A percentile compares a stretch with the other conserved stretches of the same genome.
These are phyloP conservation scores for Coemansia umbellata DNA, from an alignment of 192 early-diverging fungal species.

Conservation along the genomic window DNA sequence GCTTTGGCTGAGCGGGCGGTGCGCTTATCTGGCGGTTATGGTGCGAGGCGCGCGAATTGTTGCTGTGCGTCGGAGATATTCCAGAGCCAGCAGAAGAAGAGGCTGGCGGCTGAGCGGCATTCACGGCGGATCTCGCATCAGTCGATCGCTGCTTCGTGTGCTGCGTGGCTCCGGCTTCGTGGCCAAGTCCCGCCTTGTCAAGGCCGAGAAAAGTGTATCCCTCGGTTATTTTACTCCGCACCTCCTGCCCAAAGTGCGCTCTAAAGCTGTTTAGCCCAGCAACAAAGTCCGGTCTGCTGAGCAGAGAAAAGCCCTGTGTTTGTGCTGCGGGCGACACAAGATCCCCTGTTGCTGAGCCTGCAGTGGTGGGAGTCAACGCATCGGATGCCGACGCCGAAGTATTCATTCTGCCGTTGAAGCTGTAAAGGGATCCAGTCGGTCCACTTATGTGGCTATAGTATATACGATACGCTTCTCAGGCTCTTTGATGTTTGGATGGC, in stretches of 20 bases:
- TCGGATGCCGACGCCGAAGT: neutral
- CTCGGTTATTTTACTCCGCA: conserved; percentile 19
- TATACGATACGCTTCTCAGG: too few species aligned
- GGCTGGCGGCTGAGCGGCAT: neutral
- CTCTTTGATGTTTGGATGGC: too few species aligned
- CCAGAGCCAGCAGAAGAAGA: neutral
- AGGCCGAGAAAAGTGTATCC: conserved; percentile 46
- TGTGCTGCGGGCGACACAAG: neutral
- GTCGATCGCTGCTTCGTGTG: neutral
- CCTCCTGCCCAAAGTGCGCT: conserved; percentile 43
- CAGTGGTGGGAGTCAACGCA: conserved; percentile 1
- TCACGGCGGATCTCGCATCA: neutral
- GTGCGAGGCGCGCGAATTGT: conserved; percentile 6
- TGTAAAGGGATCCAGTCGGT: too few species aligned
- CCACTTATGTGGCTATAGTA: too few species aligned
- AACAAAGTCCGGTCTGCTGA: conserved; percentile 27
- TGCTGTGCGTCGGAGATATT: conserved; percentile 14
- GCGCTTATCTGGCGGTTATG: neutral
- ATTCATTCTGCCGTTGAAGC: neutral
- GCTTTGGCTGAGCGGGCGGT: neutral
- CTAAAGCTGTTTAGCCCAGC: conserved; percentile 30
- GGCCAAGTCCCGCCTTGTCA: conserved; percentile 7
- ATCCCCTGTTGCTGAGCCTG: conserved; percentile 8
- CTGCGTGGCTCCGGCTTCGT: neutral
- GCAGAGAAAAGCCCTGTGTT: conserved; percentile 12